These are phyloP conservation scores for Suillus plorans DNA, from an alignment of 768 basidiomycete species.

Conservation along the genomic window DNA sequence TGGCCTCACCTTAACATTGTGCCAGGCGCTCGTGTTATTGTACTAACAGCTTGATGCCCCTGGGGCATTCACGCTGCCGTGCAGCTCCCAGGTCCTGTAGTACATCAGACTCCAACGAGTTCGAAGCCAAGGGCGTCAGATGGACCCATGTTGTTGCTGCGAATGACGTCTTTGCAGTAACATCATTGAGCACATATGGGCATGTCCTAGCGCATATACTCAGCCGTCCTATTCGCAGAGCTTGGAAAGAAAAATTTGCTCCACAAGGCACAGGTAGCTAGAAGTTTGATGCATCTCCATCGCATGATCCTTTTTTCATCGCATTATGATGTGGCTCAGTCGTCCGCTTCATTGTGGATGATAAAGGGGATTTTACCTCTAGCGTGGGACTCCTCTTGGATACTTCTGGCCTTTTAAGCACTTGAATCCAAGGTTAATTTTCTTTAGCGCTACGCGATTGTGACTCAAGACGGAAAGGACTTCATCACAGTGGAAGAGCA, in stretches of 20 bases:
- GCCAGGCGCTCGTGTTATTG: background rate
- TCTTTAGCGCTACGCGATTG: slow-evolving; percentile 52
- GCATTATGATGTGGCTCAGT: slow-evolving; percentile 29
- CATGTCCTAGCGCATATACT: slow-evolving; percentile 3
- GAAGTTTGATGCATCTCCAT: slow-evolving; percentile 17
- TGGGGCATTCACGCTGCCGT: slow-evolving; percentile 74
- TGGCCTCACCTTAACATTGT: slow-evolving; percentile 7
- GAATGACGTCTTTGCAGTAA: slow-evolving; percentile 78
- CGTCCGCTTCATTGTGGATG: slow-evolving; percentile 67
- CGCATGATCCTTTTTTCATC: slow-evolving; percentile 7
- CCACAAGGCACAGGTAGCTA: slow-evolving; percentile 51
- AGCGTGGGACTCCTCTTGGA: slow-evolving; percentile 50
- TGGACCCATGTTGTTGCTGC: slow-evolving; percentile 71
- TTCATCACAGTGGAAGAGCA: slow-evolving; percentile 53
- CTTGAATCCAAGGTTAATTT: slow-evolving; percentile 47
- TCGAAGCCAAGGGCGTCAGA: slow-evolving; percentile 75
- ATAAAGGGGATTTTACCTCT: slow-evolving; percentile 56
- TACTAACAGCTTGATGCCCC: slow-evolving; percentile 63
- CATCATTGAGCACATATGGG: slow-evolving; percentile 25
- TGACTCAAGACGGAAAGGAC: slow-evolving; percentile 57
- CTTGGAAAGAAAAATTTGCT: slow-evolving; percentile 66
- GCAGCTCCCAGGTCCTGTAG: slow-evolving; percentile 59
- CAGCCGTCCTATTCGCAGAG: slow-evolving; percentile 37
- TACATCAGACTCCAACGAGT: slow-evolving; percentile 69
- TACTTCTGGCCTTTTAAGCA: no score